Base-by-base conservation (phyloP, 169 alveolate genomes). In the Cryptosporidium xiaoi region DNA sequence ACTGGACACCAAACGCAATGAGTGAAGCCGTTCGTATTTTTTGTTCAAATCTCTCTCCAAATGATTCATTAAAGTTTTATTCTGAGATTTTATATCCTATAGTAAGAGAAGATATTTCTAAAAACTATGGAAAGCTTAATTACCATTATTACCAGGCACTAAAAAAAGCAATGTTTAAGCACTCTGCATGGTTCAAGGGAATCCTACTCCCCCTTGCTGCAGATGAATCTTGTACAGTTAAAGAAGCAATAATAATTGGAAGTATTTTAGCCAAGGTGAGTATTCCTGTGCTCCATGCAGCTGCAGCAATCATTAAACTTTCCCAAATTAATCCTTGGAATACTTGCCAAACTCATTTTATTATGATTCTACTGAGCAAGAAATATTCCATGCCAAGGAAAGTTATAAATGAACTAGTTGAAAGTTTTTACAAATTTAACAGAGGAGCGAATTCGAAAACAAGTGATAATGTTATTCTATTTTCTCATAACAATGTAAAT, bases 131-230 rank as follows among this genome's bases (percentile, higher is more conserved):
- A 90, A 96, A 96, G 85, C 90, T 97, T 65, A 97, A 96, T 90
- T 92, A 94, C 50, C 99, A 96, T 71, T 93, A 93, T 69, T 97
- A 96, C 71, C 94, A 93, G 90, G 96, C 98, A 46, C 90, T 97
- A 60, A 96, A 96, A 82, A 96, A 96, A 84, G 98, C 99, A 50
- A 64, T 97, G 46, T 97, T 95, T 91, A 97, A 97, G 91, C 99
- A 99, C 46, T 94, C 95, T 20, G 99, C 99, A 20, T 97, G 98
- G 97, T 95, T 97, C 90, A 96, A 96, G 90, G 99, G 99, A 24
- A 95, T 97, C 16, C 68, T 97, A 58, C 93, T 96, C 51, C 99
- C 99, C 2, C 83, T 97, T 31, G 95, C 97, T 24, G 93, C 94
- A 62, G 97, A 93, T 67, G 95, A 91, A 83, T 82, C 94, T 53